A percentile compares a stretch with the other conserved stretches of the same genome.
These are phyloP conservation scores for Fraxinus quadrangulata DNA, from an alignment of 257 asterid species.

Conservation along the genomic window DNA sequence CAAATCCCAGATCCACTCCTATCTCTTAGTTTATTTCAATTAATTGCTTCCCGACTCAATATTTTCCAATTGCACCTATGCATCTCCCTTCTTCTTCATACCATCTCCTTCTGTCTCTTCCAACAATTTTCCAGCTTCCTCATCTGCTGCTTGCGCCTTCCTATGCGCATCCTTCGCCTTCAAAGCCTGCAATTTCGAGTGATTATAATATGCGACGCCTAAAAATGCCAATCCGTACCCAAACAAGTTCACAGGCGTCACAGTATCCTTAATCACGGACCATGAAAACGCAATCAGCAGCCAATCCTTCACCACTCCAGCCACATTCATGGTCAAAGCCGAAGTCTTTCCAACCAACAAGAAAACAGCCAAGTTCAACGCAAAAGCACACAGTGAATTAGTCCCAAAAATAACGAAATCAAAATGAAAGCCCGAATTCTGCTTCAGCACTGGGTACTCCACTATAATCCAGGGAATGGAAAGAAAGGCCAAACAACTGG, in stretches of 20 bases:
- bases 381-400: slow-evolving; percentile 72
- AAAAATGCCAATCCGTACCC: slow-evolving; percentile 76
- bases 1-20: slow-evolving; percentile 22
- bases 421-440: slow-evolving; percentile 34
- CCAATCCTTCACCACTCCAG: slow-evolving; percentile 84
- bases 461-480: slow-evolving; percentile 67
- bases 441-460: slow-evolving; percentile 50
- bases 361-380: slow-evolving; percentile 72
- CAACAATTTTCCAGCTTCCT: slow-evolving; percentile 49
- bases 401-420: slow-evolving; percentile 65
- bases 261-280: slow-evolving; percentile 84
- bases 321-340: slow-evolving; percentile 82
- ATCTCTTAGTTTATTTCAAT: slow-evolving; percentile 30
- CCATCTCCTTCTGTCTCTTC: slow-evolving; percentile 46
- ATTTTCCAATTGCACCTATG: slow-evolving; percentile 35
- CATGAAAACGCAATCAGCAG: slow-evolving; percentile 74
- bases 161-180: slow-evolving; percentile 67
- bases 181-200: slow-evolving; percentile 66
- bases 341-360: slow-evolving; percentile 76
- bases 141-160: slow-evolving; percentile 48
- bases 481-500: slow-evolving; percentile 58
- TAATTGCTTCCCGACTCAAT: neutral
- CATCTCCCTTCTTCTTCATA: slow-evolving; percentile 47
- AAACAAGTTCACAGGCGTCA: slow-evolving; percentile 57
- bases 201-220: slow-evolving; percentile 70